Base-by-base conservation (phyloP, 768 basidiomycete species). In the Auricularia sp. region DNA sequence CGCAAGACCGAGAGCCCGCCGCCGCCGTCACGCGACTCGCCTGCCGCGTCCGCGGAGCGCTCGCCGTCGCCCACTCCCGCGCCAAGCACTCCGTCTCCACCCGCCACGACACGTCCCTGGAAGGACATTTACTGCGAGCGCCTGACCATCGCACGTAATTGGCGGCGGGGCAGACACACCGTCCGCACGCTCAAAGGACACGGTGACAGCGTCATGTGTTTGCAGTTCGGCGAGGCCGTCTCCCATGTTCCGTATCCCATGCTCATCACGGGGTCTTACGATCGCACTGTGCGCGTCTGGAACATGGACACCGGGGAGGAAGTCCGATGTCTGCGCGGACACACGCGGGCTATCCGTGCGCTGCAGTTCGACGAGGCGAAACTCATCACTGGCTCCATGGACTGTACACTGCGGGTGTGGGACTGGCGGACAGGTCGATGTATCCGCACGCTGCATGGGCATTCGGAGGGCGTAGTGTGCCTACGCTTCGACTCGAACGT, bases 41-140 rank as follows among this genome's bases (percentile, higher is more conserved):
- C 21, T 62, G 59, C 13, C 70, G 65, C 21, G 65, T 21, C 65
- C 45, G n/a, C 33, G 59, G 39, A 62, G 14, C 21, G 62, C 65
- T 14, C 44, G 65, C 63, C 39, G 5, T 24, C 24, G 62, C 63
- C 3, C 64, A 61, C 67, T 74, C 64, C 70, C 73, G 67, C 71
- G 74, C 64, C 68, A 75, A 56, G 62, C 69, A 37, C 68, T 73
- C 42, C 67, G 66, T 47, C 62, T 37, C 68, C 70, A 8, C 70
- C 75, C 33, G 77, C 79, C 16, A 70, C 83, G 66, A 95, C 92
- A 16, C 85, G 94, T 54, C 97, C 96, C 0, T 99, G 97, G 97
- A 99, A 99, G 74, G 88, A 91, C 68, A 96, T 99, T 21, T 99
- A 98, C 75, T 92, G 90, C 72, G 97, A 99, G 74, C 88, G 97